Conservation (phyloP, 768 basidiomycete species). For the Panus rudis region DNA sequence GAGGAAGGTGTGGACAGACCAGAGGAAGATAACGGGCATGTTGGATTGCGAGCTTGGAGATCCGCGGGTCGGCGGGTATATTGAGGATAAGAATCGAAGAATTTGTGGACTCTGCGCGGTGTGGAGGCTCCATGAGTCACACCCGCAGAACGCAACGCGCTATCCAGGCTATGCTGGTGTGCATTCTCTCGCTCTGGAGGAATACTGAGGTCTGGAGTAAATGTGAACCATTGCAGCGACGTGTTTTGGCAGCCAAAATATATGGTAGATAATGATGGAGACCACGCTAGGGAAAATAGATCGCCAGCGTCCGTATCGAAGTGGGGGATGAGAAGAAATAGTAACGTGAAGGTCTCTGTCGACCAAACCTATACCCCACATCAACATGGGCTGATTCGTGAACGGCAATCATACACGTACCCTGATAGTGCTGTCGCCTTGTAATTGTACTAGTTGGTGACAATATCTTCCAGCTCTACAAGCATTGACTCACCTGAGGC, state of each 20-base stretch:
- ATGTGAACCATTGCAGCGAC: slow-evolving; percentile 83
- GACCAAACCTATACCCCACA: slow-evolving; percentile 72
- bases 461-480: too few species aligned
- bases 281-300: slow-evolving; percentile 82
- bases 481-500: slow-evolving; percentile 62
- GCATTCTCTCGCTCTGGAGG: too few species aligned
- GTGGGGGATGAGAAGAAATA: slow-evolving; percentile 75
- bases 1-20: slow-evolving; percentile 5
- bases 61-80: slow-evolving; percentile 64
- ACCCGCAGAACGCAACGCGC: slow-evolving; percentile 3
- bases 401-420: slow-evolving; percentile 36
- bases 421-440: slow-evolving; percentile 84
- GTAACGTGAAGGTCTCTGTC: slow-evolving; percentile 52
- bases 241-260: slow-evolving; percentile 92
- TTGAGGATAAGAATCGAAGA: slow-evolving; percentile 86
- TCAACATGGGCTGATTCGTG: slow-evolving; percentile 2
- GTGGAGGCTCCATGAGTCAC: slow-evolving; percentile 25
- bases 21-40: slow-evolving; percentile 22
- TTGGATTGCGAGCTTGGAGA: slow-evolving; percentile 53
- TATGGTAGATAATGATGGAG: slow-evolving; percentile 55
- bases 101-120: slow-evolving; percentile 63
- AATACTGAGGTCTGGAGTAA: slow-evolving; percentile 23
- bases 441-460: too few species aligned
- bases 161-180: not conserved
- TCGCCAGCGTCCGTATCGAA: slow-evolving; percentile 79